These are phyloP conservation scores for Strigomonas culicis DNA, from an alignment of 208 protist species.

Conservation along the genomic window DNA sequence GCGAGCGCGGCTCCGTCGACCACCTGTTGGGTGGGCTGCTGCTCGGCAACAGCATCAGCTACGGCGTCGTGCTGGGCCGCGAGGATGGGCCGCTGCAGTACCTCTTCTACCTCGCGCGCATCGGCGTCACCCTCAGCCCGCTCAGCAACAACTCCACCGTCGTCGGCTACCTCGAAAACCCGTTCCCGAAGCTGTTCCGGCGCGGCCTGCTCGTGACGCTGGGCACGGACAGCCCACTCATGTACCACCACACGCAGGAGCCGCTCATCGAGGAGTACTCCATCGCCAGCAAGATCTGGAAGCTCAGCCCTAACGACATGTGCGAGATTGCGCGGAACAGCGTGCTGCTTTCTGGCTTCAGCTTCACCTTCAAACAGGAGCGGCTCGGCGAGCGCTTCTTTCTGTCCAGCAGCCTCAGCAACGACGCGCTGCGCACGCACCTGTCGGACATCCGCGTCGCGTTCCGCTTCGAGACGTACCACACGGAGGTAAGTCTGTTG, in stretches of 20 bases:
- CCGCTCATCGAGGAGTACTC: conserved; percentile 92
- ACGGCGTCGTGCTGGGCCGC: conserved; percentile 93
- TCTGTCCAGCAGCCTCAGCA: conserved; percentile 85
- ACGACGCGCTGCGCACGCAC: conserved; percentile 76
- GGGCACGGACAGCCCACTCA: conserved; percentile 93
- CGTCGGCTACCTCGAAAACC: conserved; percentile 94
- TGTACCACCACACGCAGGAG: conserved; percentile 97
- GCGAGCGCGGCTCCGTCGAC: conserved; percentile 90
- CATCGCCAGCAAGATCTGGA: conserved; percentile 92
- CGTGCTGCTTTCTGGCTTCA: conserved; percentile 87
- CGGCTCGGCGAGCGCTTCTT: conserved; percentile 85
- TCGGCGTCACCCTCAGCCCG: conserved; percentile 96
- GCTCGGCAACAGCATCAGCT: conserved; percentile 93
- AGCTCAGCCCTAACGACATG: conserved; percentile 88
- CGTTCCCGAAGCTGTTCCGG: conserved; percentile 94
- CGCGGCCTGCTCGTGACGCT: conserved; percentile 96
- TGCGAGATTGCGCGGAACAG: conserved; percentile 91
- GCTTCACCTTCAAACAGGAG: conserved; percentile 72
- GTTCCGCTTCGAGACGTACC: conserved; percentile 90
- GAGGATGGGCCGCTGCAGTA: conserved; percentile 95
- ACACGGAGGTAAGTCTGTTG: conserved; percentile 82
- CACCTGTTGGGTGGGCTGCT: conserved; percentile 95
- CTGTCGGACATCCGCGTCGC: conserved; percentile 84
- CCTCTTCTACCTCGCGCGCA: conserved; percentile 98
- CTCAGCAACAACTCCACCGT: conserved; percentile 99